phyloP scores from a whole-genome alignment of 2,329 filamentous ascomycete genomes.

The Venturia oleaginea region DNA sequence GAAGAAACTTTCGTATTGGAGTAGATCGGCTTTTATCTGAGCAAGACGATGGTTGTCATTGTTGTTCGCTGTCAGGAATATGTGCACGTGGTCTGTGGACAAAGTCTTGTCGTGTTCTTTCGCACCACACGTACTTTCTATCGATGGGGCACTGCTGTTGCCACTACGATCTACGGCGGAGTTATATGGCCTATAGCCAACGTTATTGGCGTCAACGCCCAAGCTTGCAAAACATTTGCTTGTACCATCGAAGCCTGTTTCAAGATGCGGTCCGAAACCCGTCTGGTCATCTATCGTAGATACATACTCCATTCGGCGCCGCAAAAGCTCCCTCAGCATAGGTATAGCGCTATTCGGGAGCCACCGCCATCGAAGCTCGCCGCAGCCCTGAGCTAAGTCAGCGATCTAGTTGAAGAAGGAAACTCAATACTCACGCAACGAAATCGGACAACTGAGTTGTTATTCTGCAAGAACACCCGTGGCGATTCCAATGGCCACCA shows the following conservation, averaged over 20 bases:
- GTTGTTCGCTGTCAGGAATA: background rate
- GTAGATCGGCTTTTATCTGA: background rate
- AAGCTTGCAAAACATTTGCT: background rate
- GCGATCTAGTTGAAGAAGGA: background rate
- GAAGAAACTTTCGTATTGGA: background rate
- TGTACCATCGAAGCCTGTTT: background rate
- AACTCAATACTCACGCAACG: background rate
- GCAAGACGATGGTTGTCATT: background rate
- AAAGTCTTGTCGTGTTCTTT: background rate
- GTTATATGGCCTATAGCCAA: too few relatives aligned
- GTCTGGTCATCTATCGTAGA: background rate
- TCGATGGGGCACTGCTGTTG: background rate
- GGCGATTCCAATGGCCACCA: background rate
- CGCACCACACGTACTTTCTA: background rate
- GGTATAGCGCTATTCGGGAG: background rate
- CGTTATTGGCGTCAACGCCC: background rate
- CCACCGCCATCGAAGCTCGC: background rate
- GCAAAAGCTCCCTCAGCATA: background rate
- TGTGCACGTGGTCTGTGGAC: background rate
- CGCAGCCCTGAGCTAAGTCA: background rate
- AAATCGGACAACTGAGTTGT: background rate
- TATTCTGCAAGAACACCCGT: background rate
- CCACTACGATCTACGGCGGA: background rate
- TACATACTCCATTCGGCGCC: background rate
- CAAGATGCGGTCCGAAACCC: background rate